Base-by-base conservation (phyloP, 1,284 basidiomycete genomes). In the Ceratobasidium sp. region DNA sequence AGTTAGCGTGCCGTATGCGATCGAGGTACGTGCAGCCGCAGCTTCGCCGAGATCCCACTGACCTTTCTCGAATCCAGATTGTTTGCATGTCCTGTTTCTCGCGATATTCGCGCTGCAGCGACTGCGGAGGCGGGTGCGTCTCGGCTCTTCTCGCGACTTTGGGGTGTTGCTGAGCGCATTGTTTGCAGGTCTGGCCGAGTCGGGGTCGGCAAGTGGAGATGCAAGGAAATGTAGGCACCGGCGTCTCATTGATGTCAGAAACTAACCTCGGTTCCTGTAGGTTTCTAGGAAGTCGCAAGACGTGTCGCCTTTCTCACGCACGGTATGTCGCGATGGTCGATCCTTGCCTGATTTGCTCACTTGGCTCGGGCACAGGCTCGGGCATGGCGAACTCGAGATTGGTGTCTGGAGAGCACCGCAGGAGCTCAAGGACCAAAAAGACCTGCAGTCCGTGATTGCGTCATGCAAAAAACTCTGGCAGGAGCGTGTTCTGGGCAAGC, bases 181-280 rank as follows among this genome's bases (percentile, higher is more conserved):
- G 49, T 56, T 34, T 27, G 14, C 22, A 68, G 74, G 14, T 74
- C 74, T 41, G 76, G 76, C 14, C 24, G 74, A 19, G 71, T 77
- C 39, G 74, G 74, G 11, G 76, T 77, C 16, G 76, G 76, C 11
- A 77, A 77, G 54, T 77, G 76, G 76, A 51, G 76, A n/a, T 75
- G 74, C 31, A 77, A 75, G 63, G 76, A 77, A 73, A 56, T 77
- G 56, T 77, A 68, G 53, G 76, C 66, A 53, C 54, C 71, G 56
- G 71, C 65, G n/a, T 39, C 65, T 39, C 31, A 34, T 41, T 43
- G 63, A 72, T 56, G 56, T 49, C 46, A 54, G 39, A 27, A 56
- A 61, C 49, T 61, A 39, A 72, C 34, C 65, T 73, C 41, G 31
- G 59, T 63, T 48, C 48, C 19, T 54, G 46, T 74, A 63, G 51